phyloP scores from a whole-genome alignment of 2,329 filamentous ascomycete species.

The Massarina eburnea region DNA sequence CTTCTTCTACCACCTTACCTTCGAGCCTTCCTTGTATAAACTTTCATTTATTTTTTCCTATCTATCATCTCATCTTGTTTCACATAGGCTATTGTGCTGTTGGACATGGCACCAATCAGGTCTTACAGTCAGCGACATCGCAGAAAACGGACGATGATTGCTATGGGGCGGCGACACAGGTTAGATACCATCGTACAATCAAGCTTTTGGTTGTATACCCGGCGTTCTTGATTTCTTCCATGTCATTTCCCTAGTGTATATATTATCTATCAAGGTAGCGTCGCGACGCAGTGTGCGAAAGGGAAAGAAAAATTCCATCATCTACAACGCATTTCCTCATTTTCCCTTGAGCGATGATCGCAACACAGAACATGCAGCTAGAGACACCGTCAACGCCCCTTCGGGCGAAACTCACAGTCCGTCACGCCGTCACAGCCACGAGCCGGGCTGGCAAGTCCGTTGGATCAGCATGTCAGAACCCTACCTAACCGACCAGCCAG shows the following conservation, averaged over 20 bases:
- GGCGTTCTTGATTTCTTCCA: background rate
- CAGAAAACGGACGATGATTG: background rate
- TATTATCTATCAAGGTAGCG: background rate
- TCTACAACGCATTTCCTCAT: background rate
- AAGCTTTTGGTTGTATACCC: background rate
- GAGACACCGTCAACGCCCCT: no score
- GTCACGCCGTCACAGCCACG: background rate
- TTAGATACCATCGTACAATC: background rate
- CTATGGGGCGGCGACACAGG: background rate
- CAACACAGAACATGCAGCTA: no score
- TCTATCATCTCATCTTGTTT: background rate
- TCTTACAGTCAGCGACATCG: background rate
- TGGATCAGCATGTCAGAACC: background rate
- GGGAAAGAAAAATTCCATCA: no score
- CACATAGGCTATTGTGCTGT: background rate
- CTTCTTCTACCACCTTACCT: background rate
- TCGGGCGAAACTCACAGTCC: no score
- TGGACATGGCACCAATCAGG: background rate
- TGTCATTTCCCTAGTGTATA: background rate
- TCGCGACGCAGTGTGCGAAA: background rate
- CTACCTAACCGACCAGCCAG: background rate
- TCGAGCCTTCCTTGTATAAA: slow-evolving; percentile 3
- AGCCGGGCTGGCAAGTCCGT: background rate
- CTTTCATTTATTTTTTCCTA: background rate
- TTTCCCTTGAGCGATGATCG: no score